These are phyloP conservation scores for Angophora floribunda DNA, from an alignment of 345 rosid species.

Conservation along the genomic window DNA sequence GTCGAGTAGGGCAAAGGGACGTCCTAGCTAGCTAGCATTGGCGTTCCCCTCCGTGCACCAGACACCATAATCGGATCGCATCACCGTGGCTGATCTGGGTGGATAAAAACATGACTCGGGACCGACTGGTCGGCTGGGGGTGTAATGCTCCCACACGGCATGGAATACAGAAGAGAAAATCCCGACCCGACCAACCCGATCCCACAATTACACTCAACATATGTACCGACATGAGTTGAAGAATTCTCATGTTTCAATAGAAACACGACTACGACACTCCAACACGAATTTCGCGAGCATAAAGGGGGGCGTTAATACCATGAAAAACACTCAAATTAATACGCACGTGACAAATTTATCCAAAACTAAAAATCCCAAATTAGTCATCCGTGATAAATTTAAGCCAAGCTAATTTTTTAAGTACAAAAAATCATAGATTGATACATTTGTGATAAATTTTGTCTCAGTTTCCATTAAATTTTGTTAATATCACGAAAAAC, in stretches of 20 bases:
- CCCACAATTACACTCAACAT: too few species aligned
- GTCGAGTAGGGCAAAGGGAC: neutral
- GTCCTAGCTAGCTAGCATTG: neutral
- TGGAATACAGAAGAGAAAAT: neutral
- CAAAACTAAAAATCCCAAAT: neutral
- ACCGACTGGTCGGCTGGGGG: neutral
- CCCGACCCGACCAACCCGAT: neutral
- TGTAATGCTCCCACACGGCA: neutral
- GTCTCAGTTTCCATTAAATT: too few species aligned
- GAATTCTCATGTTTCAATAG: neutral
- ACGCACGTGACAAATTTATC: fast-evolving
- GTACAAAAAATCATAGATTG: too few species aligned
- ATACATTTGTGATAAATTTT: too few species aligned
- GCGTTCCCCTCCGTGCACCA: neutral
- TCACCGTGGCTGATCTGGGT: neutral
- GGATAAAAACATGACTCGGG: neutral
- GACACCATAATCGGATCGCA: neutral
- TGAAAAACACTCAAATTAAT: neutral
- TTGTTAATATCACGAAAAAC: too few species aligned
- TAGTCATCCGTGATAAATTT: too few species aligned
- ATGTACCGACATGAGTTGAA: neutral
- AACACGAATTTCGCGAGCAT: neutral
- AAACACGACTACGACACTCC: too few species aligned
- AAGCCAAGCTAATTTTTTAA: too few species aligned
- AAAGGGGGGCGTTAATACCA: too few species aligned